Conservation (phyloP, 768 basidiomycete species). For the Lentinula edodes region DNA sequence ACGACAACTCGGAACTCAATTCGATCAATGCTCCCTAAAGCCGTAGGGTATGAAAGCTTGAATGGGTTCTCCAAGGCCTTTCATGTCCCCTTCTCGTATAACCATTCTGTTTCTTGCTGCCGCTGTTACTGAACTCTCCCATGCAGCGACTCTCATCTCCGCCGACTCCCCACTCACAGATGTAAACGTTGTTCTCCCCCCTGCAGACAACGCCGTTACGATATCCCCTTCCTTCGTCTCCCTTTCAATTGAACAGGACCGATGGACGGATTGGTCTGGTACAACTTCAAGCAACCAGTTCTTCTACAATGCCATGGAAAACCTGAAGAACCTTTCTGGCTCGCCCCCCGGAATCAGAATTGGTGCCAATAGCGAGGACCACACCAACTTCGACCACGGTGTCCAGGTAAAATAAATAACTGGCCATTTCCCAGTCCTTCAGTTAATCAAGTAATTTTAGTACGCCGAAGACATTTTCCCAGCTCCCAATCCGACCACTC, state of each 20-base stretch:
- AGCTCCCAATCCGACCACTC: conserved; percentile 24
- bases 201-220: neutral
- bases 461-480: conserved; percentile 29
- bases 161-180: neutral
- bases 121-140: neutral
- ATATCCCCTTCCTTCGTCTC: conserved; percentile 29
- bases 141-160: neutral
- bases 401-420: conserved; percentile 21
- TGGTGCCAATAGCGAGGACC: conserved; percentile 29
- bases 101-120: neutral
- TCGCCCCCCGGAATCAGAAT: conserved; percentile 35
- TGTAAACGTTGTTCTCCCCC: neutral
- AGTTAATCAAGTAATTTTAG: neutral
- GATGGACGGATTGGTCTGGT: conserved; percentile 45
- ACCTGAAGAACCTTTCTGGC: conserved; percentile 32
- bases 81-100: neutral
- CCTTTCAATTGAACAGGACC: conserved; percentile 43
- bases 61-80: neutral
- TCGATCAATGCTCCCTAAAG: neutral
- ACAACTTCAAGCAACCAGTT: conserved; percentile 28
- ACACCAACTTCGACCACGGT: conserved; percentile 32
- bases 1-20: neutral
- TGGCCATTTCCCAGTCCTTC: too few species aligned
- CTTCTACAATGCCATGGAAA: conserved; percentile 33
- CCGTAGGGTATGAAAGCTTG: neutral